Evolutionary conservation across 805 yeast species (phyloP).

Genomic region (Sungouiella blattae): DNA sequence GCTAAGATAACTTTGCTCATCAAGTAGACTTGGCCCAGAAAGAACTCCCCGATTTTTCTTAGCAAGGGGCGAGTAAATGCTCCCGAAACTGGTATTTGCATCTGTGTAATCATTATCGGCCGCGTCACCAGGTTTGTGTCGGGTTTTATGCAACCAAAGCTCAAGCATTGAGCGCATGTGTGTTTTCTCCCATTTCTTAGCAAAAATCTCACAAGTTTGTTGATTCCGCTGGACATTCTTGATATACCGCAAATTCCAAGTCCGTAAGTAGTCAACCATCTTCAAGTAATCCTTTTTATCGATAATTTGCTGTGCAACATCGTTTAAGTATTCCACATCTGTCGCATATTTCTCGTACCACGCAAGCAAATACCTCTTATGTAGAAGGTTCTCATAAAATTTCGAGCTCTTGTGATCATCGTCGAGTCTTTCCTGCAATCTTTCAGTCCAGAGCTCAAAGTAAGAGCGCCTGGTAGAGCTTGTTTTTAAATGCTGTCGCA

Average conservation of each 20-base stretch:
- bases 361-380: conserved; percentile 25
- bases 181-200: conserved; percentile 28
- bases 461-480: not conserved
- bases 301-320: conserved; percentile 27
- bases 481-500: too few relatives aligned
- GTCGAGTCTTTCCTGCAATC: not conserved
- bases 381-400: conserved; percentile 7
- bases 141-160: conserved; percentile 32
- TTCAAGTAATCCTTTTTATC: conserved; percentile 25
- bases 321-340: conserved; percentile 22
- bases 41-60: conserved; percentile 13
- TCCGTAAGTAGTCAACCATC: conserved; percentile 24
- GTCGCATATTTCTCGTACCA: conserved; percentile 33
- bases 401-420: conserved; percentile 3
- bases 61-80: conserved; percentile 34
- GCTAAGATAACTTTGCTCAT: conserved; percentile 21
- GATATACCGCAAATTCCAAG: conserved; percentile 36
- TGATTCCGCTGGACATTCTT: conserved; percentile 30
- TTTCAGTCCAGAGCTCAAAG: conserved; percentile 11
- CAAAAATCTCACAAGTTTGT: conserved; percentile 32
- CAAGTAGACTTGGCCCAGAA: not conserved
- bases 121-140: conserved; percentile 7
- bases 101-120: conserved; percentile 10
- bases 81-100: conserved; percentile 19
- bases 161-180: conserved; percentile 30